These are phyloP conservation scores for Yamadazyma aaseri DNA, from an alignment of 1,139 yeast genomes.

Conservation along the genomic window DNA sequence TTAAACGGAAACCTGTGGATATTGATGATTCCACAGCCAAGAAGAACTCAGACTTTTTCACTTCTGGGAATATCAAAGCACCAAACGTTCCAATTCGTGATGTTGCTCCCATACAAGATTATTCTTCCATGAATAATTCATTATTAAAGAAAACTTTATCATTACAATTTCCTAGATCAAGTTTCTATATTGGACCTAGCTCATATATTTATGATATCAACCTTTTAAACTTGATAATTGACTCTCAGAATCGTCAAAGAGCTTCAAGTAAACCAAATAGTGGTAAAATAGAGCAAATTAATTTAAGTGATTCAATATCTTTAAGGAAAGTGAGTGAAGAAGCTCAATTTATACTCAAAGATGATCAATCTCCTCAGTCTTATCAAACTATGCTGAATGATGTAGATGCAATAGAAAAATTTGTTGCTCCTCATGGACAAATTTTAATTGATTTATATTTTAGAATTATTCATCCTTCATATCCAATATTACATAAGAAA, in stretches of 20 bases:
- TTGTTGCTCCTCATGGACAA: constrained; percentile 78
- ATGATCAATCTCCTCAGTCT: constrained; percentile 66
- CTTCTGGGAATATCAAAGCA: constrained; percentile 25
- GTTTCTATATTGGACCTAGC: constrained; percentile 75
- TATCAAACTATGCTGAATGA: constrained; percentile 64
- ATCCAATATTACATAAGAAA: constrained; percentile 74
- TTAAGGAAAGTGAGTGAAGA: constrained; percentile 65
- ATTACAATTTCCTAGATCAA: constrained; percentile 70
- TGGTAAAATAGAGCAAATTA: constrained; percentile 60
- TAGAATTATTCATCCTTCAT: constrained; percentile 73
- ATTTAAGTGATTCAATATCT: constrained; percentile 55
- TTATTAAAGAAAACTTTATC: constrained; percentile 43
- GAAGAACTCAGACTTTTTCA: constrained; percentile 9
- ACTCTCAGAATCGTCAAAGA: constrained; percentile 32
- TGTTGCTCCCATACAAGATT: constrained; percentile 54
- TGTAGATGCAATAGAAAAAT: constrained; percentile 68
- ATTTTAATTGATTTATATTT: constrained; percentile 68
- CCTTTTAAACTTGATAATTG: constrained; percentile 52
- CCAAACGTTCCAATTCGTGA: constrained; percentile 57
- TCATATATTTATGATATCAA: constrained; percentile 61
- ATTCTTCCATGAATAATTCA: constrained; percentile 50
- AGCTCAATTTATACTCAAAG: constrained; percentile 66
- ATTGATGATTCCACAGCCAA: constrained; percentile 17
- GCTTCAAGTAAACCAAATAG: constrained; percentile 7
- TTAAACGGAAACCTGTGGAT: constrained; percentile 30